These are phyloP conservation scores for Alnus rubra DNA, from an alignment of 306 rosid species.

Conservation along the genomic window DNA sequence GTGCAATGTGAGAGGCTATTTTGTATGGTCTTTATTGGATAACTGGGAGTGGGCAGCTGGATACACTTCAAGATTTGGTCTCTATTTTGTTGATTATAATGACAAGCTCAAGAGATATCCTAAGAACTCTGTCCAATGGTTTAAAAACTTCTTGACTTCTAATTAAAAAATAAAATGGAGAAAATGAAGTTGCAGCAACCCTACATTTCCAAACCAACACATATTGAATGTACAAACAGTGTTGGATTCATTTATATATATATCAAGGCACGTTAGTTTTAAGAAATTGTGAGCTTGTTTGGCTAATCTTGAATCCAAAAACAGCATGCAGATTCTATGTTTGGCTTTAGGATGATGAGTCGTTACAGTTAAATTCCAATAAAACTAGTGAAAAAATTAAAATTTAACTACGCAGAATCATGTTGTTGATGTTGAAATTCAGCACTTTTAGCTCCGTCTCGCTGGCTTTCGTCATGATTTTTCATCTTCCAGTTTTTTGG, in stretches of 20 bases:
- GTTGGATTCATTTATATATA: no score
- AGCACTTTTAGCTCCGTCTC: no score
- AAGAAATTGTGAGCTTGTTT: background rate
- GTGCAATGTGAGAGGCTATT: constrained; percentile 83
- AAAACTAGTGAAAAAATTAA: no score
- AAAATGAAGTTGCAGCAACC: background rate
- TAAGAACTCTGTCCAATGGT: constrained; percentile 70
- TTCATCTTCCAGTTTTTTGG: no score
- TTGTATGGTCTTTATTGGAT: constrained; percentile 80
- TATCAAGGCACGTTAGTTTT: background rate
- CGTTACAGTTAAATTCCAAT: no score
- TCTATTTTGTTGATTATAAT: constrained; percentile 64
- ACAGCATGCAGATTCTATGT: no score
- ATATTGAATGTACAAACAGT: background rate
- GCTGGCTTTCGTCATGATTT: no score
- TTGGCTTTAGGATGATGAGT: no score
- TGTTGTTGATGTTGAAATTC: no score
- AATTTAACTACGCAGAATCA: no score
- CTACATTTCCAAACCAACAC: background rate
- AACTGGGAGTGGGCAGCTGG: constrained; percentile 90
- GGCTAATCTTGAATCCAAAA: no score
- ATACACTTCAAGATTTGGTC: constrained; percentile 75
- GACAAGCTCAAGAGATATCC: constrained; percentile 89
- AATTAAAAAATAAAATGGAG: constrained; percentile 7
- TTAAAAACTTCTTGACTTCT: constrained; percentile 65